Conservation (phyloP, 257 asterid species). For the Rhazya stricta region DNA sequence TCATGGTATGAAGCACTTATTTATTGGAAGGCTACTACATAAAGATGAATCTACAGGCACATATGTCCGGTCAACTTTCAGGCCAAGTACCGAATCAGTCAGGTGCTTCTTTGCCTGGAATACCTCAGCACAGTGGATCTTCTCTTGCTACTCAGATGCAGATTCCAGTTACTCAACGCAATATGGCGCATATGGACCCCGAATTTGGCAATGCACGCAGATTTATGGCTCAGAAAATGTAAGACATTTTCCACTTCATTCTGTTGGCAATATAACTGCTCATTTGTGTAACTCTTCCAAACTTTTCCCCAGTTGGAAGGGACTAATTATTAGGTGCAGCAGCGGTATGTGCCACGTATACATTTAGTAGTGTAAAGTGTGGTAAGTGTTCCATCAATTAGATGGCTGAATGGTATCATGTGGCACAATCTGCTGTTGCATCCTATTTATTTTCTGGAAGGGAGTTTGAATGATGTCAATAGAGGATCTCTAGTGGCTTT, state of each 20-base stretch:
- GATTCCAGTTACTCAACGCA: constrained; percentile 48
- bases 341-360: background rate
- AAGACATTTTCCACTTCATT: constrained; percentile 27
- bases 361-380: background rate
- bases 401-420: background rate
- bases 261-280: background rate
- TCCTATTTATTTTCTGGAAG: background rate
- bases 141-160: constrained; percentile 60
- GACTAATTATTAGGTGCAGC: background rate
- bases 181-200: constrained; percentile 39
- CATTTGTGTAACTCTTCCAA: background rate
- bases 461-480: background rate
- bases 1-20: constrained; percentile 7
- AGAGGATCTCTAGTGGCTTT: background rate
- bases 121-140: constrained; percentile 61
- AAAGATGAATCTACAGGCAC: constrained; percentile 14
- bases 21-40: background rate
- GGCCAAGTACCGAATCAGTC: constrained; percentile 13
- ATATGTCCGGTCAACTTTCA: constrained; percentile 15
- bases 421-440: background rate
- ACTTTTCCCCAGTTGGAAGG: background rate
- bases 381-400: no score
- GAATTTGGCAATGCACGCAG: constrained; percentile 50
- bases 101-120: constrained; percentile 13
- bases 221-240: constrained; percentile 57